These are phyloP conservation scores for Diaporthe vaccinii DNA, from an alignment of 2,329 filamentous ascomycete species.

Conservation along the genomic window DNA sequence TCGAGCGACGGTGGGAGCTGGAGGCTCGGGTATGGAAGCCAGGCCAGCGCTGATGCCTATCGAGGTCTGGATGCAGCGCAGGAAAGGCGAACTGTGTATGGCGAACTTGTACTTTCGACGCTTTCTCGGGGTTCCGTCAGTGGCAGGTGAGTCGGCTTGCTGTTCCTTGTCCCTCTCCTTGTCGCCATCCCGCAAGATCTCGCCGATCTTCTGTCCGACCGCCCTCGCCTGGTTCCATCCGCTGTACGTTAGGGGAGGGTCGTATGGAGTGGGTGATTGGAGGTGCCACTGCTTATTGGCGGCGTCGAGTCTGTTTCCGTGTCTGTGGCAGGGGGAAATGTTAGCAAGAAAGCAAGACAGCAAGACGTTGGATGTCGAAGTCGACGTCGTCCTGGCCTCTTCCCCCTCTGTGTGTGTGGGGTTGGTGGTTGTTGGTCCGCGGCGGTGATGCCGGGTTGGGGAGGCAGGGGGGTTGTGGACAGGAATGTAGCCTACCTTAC, in stretches of 20 bases:
- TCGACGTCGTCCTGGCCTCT: background rate
- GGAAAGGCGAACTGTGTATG: conserved; percentile 93
- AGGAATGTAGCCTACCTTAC: conserved; percentile 56
- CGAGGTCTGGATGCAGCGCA: conserved; percentile 93
- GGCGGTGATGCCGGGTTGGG: conserved; percentile 3
- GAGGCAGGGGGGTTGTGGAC: conserved; percentile 3
- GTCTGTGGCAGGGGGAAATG: conserved; percentile 63
- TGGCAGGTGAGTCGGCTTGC: conserved; percentile 50
- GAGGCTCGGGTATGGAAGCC: conserved; percentile 64
- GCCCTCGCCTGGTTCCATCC: conserved; percentile 91
- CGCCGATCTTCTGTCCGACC: conserved; percentile 86
- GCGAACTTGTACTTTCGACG: conserved; percentile 80
- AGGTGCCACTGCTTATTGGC: conserved; percentile 97
- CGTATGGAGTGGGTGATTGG: conserved; percentile 92
- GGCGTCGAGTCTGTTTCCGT: conserved; percentile 93
- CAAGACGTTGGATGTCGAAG: conserved; percentile 4
- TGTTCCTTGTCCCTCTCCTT: conserved; percentile 61
- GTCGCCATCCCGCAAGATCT: conserved; percentile 64
- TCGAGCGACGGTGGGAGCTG: conserved; percentile 42
- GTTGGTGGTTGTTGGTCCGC: background rate
- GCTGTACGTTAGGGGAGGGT: conserved; percentile 93
- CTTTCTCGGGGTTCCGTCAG: conserved; percentile 46
- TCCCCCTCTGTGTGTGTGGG: background rate
- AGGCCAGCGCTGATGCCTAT: conserved; percentile 90
- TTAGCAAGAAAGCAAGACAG: conserved; percentile 26